Conservation (phyloP, 1,284 basidiomycete genomes). For the Apiotrichum veenhuisii region DNA sequence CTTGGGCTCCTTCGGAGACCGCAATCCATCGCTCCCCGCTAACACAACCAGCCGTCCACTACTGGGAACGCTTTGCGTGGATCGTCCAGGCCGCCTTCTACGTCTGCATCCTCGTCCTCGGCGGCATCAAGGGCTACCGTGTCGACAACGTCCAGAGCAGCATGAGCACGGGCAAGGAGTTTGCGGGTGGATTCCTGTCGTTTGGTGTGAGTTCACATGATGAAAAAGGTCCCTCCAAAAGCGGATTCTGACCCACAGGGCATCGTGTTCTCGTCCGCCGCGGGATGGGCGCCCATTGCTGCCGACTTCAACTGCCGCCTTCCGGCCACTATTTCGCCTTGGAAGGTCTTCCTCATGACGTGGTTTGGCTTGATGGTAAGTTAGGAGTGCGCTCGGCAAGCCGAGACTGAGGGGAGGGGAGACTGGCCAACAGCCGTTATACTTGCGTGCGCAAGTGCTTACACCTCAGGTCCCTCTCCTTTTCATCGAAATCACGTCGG, state of each 20-base stretch:
- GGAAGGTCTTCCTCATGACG: constrained; percentile 57
- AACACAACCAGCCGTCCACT: constrained; percentile 53
- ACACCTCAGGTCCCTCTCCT: constrained; percentile 37
- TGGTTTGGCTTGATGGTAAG: constrained; percentile 57
- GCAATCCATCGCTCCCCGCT: not conserved
- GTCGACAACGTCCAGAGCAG: not conserved
- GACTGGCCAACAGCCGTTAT: not conserved
- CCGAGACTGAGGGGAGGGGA: constrained; percentile 39
- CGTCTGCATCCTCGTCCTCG: constrained; percentile 55
- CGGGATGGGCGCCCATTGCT: constrained; percentile 49
- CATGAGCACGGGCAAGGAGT: constrained; percentile 54
- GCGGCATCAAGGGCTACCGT: not conserved
- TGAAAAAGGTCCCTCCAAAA: too few species aligned
- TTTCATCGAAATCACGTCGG: constrained; percentile 57
- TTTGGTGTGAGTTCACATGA: constrained; percentile 50
- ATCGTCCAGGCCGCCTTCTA: constrained; percentile 58
- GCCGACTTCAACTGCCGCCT: constrained; percentile 59
- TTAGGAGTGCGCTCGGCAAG: too few species aligned
- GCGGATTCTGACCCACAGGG: constrained; percentile 29
- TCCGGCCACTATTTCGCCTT: constrained; percentile 52
- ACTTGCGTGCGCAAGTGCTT: constrained; percentile 43
- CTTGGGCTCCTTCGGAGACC: not conserved
- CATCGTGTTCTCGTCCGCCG: constrained; percentile 58
- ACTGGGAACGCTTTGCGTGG: constrained; percentile 64
- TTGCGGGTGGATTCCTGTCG: constrained; percentile 52